Base-by-base conservation (phyloP, 176 grass and related monocot genomes). In the Oryza rufipogon region DNA sequence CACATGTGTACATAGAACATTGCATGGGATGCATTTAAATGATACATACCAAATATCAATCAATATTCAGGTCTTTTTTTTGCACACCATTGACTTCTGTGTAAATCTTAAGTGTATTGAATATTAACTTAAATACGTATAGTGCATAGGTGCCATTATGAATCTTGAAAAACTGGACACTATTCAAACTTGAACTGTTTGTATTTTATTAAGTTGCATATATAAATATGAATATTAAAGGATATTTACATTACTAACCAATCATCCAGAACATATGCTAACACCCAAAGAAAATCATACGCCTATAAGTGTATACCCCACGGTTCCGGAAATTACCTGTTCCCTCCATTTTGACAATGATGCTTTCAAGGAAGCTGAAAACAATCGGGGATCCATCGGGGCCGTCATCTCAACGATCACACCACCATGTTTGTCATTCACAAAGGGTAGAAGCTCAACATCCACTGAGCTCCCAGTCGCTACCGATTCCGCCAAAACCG, bases 401-500 rank as follows among this genome's bases (percentile, higher is more conserved):
- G 8, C 1, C 23, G 70, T 80, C 87, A 98, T 88, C 80, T 98
- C 89, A 80, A 98, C 64, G 58, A 98, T 95, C 41, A 98, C 65
- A 11, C 95, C 95, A 66, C 87, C 90, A 85, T 95, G 89, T 26
- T 86, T 73, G 70, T 98, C 95, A 80, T 95, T 71, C 65, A 93
- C 85, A 17, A 92, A 87, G 4, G 85, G 79, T 46, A 98, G 82
- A 13, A 77, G 23, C n/a, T 90, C 82, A 19, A 88, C 47, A 12
- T 64, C 77, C 16, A 77, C 68, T 13, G 52, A 63, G 23, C 38
- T 87, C 58, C 70, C 77, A 17, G 74, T 56, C 38, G 84, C 42
- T 1, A 45, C 60, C 51, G 89, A 45, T 64, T 79, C 36, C 0
- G 17, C 41, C 34, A 81, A 25, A 15, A 61, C 61, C 22, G 82